phyloP scores from a whole-genome alignment of 2,329 filamentous ascomycete genomes.

The Byssochlamys sp. region DNA sequence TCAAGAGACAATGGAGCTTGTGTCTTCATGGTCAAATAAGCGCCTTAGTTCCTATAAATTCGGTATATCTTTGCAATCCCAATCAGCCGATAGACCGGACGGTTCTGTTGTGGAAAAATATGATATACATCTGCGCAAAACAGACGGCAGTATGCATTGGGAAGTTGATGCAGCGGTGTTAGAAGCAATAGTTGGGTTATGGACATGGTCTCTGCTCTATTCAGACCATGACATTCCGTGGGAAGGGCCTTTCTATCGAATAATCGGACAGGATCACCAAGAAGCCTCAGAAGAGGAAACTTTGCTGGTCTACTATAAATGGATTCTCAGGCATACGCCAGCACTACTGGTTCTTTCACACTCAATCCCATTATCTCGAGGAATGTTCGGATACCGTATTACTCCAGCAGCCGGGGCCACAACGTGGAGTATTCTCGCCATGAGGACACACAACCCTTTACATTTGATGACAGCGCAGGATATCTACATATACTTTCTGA shows the following conservation, averaged over 20 bases:
- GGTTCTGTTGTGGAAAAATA: constrained; percentile 7
- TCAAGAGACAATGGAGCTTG: constrained; percentile 19
- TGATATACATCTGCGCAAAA: constrained; percentile 9
- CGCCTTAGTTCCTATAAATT: constrained; percentile 9
- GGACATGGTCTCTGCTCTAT: constrained; percentile 21
- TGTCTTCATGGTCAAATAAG: constrained; percentile 15
- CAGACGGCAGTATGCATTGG: constrained; percentile 18
- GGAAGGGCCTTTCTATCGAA: constrained; percentile 8
- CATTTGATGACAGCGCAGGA: constrained; percentile 25
- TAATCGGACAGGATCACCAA: constrained; percentile 12
- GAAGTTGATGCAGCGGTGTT: constrained; percentile 15
- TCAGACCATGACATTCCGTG: constrained; percentile 9
- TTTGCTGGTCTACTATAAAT: constrained; percentile 21
- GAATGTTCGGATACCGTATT: constrained; percentile 12
- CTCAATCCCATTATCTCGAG: constrained; percentile 8
- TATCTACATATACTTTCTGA: constrained; percentile 23
- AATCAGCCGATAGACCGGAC: neutral
- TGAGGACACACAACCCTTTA: constrained; percentile 15
- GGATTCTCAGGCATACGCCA: constrained; percentile 20
- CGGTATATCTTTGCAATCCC: constrained; percentile 12
- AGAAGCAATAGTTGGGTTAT: constrained; percentile 25
- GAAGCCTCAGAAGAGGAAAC: constrained; percentile 15
- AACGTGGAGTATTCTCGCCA: constrained; percentile 11
- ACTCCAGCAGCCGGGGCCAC: neutral
- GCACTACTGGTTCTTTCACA: constrained; percentile 11